These are phyloP conservation scores for Pleodorina starrii DNA, from an alignment of 139 green algal genomes.

Conservation along the genomic window DNA sequence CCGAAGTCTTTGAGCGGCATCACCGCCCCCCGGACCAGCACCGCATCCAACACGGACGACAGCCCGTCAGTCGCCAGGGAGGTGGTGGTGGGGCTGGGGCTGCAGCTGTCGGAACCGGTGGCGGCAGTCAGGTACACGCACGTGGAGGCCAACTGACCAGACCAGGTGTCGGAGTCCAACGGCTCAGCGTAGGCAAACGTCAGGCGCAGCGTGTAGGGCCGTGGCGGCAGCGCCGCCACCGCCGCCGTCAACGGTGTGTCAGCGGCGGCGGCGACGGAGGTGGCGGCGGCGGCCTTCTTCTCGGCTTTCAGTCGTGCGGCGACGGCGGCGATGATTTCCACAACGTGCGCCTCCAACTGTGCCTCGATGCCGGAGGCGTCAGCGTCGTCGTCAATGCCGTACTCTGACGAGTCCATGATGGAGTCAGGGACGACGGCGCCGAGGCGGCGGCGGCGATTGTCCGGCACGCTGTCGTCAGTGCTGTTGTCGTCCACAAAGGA, in stretches of 20 bases:
- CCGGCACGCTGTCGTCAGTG: neutral
- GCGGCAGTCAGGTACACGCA: neutral
- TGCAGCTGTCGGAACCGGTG: slow-evolving; percentile 19
- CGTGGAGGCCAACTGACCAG: neutral
- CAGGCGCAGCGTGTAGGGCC: neutral
- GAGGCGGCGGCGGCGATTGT: neutral
- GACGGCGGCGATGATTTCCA: neutral
- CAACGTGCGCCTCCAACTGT: neutral
- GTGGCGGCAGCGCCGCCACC: neutral
- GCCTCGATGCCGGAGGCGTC: neutral
- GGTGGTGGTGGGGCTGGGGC: neutral
- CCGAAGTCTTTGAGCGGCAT: slow-evolving; percentile 2
- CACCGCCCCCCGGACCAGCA: neutral
- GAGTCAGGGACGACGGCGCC: neutral
- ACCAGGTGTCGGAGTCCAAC: neutral
- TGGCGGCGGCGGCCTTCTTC: too few species aligned
- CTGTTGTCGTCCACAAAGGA: neutral
- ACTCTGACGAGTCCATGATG: neutral
- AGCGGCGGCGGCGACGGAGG: neutral
- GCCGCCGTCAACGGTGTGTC: neutral
- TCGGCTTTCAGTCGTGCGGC: neutral
- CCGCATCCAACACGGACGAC: neutral
- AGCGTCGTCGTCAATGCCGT: neutral
- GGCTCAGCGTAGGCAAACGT: neutral
- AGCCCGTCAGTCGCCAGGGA: neutral